A percentile compares a stretch with the other conserved stretches of the same genome.
phyloP scores from a whole-genome alignment of 192 early-diverging fungal genomes.

The Coemansia sp. region DNA sequence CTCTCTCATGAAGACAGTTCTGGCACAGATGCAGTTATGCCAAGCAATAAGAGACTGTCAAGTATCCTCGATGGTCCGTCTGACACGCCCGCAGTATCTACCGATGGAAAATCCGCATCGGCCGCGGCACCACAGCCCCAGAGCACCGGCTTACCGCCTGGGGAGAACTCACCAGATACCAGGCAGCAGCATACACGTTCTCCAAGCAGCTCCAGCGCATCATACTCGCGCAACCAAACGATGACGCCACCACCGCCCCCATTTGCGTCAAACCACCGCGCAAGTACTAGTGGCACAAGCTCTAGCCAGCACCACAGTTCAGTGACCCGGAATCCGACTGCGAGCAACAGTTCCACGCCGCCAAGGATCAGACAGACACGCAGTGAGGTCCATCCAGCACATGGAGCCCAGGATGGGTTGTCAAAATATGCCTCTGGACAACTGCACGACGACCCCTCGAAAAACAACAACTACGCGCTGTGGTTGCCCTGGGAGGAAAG shows the following conservation, averaged over 20 bases:
- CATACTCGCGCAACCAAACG: slow-evolving; percentile 11
- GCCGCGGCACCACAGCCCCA: neutral
- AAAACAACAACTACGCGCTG: slow-evolving; percentile 28
- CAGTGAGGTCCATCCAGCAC: slow-evolving; percentile 22
- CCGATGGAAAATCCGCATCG: neutral
- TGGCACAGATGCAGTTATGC: neutral
- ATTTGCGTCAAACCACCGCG: slow-evolving; percentile 11
- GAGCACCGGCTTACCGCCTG: neutral
- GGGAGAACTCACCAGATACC: neutral
- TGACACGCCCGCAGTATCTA: neutral
- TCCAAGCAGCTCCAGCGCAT: slow-evolving; percentile 18
- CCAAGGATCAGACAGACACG: slow-evolving; percentile 34
- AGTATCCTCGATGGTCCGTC: neutral
- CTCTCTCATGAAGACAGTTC: neutral
- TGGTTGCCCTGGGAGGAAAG: slow-evolving; percentile 55
- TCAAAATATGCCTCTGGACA: slow-evolving; percentile 2
- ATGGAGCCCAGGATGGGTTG: neutral
- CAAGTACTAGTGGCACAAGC: slow-evolving; percentile 11
- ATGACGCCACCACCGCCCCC: slow-evolving; percentile 7
- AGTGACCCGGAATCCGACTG: neutral
- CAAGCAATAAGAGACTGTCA: neutral
- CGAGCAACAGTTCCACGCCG: slow-evolving; percentile 20
- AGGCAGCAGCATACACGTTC: slow-evolving; percentile 12
- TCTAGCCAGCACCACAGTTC: slow-evolving; percentile 13
- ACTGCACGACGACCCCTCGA: slow-evolving; percentile 17